Evolutionary conservation across 345 rosid species (phyloP), one percentile per base, ranked within the genome.

Genomic region (Arabidopsis thaliana): DNA sequence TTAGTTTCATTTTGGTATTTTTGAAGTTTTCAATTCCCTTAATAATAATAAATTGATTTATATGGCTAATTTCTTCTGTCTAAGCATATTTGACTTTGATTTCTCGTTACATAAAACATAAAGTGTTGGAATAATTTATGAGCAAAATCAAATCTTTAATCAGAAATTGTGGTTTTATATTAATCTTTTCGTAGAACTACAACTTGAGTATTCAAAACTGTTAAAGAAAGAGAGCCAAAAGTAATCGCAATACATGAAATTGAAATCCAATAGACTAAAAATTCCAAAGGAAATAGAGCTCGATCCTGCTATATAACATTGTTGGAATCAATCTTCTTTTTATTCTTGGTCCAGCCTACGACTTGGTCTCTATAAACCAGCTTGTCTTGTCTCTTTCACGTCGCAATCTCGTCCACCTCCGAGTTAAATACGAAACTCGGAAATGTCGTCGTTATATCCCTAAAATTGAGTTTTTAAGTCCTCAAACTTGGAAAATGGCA

Each of bases 371-470:
- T 52, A 62, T 20, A 52, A 59, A 65, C 72, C 65, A 63, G 57
- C 56, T 64, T 56, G 20, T 20, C 30, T n/a, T 28, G 56, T 60
- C 63, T 56, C 61, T 59, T 84, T 84, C 78, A 91, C 0, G 96
- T 85, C 2, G 98, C 96, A 71, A 91, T 83, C 69, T 94, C 97
- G 30, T 94, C 98, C 25, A 94, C 98, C 81, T 90, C 92, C 5
- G 98, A 91, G 78, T 94, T 81, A 78, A 94, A 94, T 40, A 94
- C 93, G 74, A 94, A 94, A 85, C 98, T 94, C 8, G 97, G 98
- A 74, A 94, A 94, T 9, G 97, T 90, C 2, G 98, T 91, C 0
- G 98, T 91, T 64, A 94, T 94, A 69, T 94, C 98, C 88, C 98
- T 91, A 85, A 58, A 46, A n/a, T 36, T 20, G 24, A 55, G 46